A percentile compares a stretch with the other conserved stretches of the same genome.
phyloP scores from a whole-genome alignment of 1,284 basidiomycete species.

The Sporisorium scitamineum region DNA sequence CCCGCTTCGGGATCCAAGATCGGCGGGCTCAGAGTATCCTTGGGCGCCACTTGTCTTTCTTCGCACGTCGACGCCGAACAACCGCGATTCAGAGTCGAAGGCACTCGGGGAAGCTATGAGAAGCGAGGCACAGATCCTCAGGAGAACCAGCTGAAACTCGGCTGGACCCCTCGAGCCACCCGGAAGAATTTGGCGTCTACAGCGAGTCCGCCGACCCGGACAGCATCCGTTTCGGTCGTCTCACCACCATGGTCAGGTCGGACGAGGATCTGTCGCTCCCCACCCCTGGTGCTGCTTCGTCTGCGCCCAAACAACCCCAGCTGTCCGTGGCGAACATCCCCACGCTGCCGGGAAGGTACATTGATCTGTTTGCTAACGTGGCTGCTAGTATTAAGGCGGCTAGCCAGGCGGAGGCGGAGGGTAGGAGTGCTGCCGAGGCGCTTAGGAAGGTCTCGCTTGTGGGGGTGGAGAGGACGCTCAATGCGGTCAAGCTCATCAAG shows the following conservation, averaged over 20 bases:
- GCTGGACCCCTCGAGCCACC: conserved; percentile 55
- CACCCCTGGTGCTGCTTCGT: conserved; percentile 9
- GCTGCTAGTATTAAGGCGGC: conserved; percentile 57
- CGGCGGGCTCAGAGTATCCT: conserved; percentile 53
- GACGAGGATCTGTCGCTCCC: conserved; percentile 39
- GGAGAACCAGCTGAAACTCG: conserved; percentile 65
- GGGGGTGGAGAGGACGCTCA: conserved; percentile 49
- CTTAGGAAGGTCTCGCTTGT: conserved; percentile 40
- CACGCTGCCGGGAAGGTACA: conserved; percentile 64
- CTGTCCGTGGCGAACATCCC: conserved; percentile 58
- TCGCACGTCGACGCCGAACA: conserved; percentile 64
- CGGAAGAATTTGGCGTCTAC: conserved; percentile 64
- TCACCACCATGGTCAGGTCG: conserved; percentile 51
- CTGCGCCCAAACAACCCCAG: conserved; percentile 53
- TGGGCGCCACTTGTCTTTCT: conserved; percentile 62
- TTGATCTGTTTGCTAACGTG: conserved; percentile 62
- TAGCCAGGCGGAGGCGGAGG: conserved; percentile 28
- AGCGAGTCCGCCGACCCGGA: conserved; percentile 48
- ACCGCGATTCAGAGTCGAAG: conserved; percentile 61
- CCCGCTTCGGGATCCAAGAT: conserved; percentile 54
- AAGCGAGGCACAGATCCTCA: conserved; percentile 67
- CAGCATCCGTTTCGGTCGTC: conserved; percentile 49
- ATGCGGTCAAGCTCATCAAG: conserved; percentile 56
- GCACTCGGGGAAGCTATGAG: conserved; percentile 60
- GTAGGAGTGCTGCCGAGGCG: conserved; percentile 23